Evolutionary conservation across 1,284 basidiomycete genomes (phyloP).

Genomic region (Sparassis latifolia): DNA sequence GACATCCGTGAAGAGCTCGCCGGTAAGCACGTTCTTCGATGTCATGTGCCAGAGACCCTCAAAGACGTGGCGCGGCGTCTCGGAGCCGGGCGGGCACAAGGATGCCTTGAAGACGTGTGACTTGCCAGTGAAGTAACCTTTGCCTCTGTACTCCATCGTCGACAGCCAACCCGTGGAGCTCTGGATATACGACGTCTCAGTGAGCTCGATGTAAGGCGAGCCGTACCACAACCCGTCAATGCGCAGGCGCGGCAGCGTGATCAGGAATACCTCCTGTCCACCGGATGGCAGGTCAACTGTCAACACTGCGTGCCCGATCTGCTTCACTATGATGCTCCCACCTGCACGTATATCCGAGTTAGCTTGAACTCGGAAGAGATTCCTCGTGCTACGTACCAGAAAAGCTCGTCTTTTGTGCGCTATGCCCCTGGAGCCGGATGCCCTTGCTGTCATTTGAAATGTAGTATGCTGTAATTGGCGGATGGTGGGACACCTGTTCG

Average conservation of each 20-base stretch:
- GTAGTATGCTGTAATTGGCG: conserved; percentile 81
- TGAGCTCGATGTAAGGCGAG: conserved; percentile 84
- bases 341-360: conserved; percentile 26
- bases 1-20: conserved; percentile 59
- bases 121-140: conserved; percentile 92
- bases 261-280: conserved; percentile 71
- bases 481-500: conserved; percentile 98
- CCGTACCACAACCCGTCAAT: conserved; percentile 57
- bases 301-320: conserved; percentile 90
- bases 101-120: conserved; percentile 89
- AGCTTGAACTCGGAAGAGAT: conserved; percentile 1
- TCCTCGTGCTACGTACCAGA: conserved; percentile 42
- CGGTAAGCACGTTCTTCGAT: conserved; percentile 48
- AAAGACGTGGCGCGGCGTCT: conserved; percentile 47
- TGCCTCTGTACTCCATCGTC: conserved; percentile 87
- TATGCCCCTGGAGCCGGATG: conserved; percentile 81
- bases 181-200: conserved; percentile 81
- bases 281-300: conserved; percentile 61
- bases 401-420: conserved; percentile 95
- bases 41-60: conserved; percentile 89
- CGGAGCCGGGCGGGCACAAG: conserved; percentile 40
- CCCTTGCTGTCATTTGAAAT: conserved; percentile 84
- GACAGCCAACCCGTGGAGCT: conserved; percentile 70
- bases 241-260: conserved; percentile 75
- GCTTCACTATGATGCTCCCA: conserved; percentile 81